Base-by-base conservation (phyloP, 1,284 basidiomycete genomes). In the Austroboletus rostrupii region DNA sequence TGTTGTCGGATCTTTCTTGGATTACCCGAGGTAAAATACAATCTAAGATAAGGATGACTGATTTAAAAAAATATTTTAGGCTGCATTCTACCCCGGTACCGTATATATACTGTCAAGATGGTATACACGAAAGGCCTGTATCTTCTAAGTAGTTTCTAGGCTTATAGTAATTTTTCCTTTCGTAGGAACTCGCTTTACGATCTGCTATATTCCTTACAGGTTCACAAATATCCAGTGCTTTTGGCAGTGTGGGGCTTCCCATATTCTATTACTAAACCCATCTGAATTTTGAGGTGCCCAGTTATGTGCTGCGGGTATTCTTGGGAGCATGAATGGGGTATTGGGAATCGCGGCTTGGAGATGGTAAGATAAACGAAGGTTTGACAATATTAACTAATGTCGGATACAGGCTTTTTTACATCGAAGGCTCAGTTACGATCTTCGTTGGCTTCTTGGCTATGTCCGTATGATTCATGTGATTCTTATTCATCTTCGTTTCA, bases 221-320 rank as follows among this genome's bases (percentile, higher is more conserved):
- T n/a, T 63, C 82, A 5, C 68, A 89, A 17, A 76, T 88, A 47
- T 85, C 84, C 1, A 89, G 88, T 66, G 87, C 87, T 2, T 88
- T 90, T 61, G 85, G 86, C 38, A 72, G 77, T 48, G 81, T 84
- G 49, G 62, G 80, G 57, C 20, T 39, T 40, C 20, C 33, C 16
- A 12, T 52, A 50, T 31, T 10, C 37, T 26, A 21, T 29, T 26
- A 13, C 29, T 21, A 26, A 21, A 26, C 31, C 7, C 23, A 14
- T 38, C 14, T 29, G 12, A 9, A 84, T 88, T 44, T 90, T 20
- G 70, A 13, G 26, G n/a, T 31, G 3, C 28, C 40, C 20, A 42
- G 40, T 19, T 42, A 5, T 42, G 40, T 26, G 40, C 40, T 42
- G 40, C 40, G 4, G 40, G 40, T 29, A 42, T 42, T 42, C 40